Evolutionary conservation across 805 yeast species (phyloP), one percentile per base, ranked within the genome.

Genomic region (Lipomyces orientalis): DNA sequence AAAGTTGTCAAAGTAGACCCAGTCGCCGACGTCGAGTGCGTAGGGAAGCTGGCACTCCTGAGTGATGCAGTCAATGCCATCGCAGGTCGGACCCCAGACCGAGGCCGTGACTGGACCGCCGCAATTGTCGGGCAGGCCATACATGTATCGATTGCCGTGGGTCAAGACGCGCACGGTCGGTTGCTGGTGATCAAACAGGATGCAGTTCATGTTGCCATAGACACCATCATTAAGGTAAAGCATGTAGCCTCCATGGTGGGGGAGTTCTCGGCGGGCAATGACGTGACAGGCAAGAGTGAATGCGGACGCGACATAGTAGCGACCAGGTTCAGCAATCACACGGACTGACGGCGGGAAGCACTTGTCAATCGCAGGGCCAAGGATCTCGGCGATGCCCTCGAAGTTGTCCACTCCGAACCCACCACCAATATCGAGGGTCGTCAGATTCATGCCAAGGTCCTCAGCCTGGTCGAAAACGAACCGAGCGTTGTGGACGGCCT

Each of bases 71-170:
- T 94, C 99, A 70, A 94, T 83, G 2, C 98, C 98, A 79, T 94
- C 99, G 81, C 99, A 94, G 22, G 98, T 94, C 57, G 98, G 99
- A 5, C 99, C 99, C 99, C 99, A 94, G 68, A 95, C 84, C 2
- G 97, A 90, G 62, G 74, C 70, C 2, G 61, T 78, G 76, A 73
- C 67, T 10, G 72, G 68, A 1, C 71, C 71, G 35, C 54, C 19
- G 61, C 71, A 64, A 52, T 69, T 69, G 56, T 69, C 72, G 12
- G 64, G 64, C 29, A 54, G 57, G 33, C 67, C 69, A 52, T 64
- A 69, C 68, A 79, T 78, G 76, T 83, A 85, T 57, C 81, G 76
- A 55, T 84, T 83, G 52, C 82, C 78, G 69, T 87, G 88, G 58
- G 86, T 82, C 67, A 93, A 82, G 5, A 91, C 90, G 71, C 81